Evolutionary conservation across 495 filamentous ascomycete genomes (phyloP), one percentile per base, ranked within the genome.

Genomic region (Polyplosphaeria fusca): DNA sequence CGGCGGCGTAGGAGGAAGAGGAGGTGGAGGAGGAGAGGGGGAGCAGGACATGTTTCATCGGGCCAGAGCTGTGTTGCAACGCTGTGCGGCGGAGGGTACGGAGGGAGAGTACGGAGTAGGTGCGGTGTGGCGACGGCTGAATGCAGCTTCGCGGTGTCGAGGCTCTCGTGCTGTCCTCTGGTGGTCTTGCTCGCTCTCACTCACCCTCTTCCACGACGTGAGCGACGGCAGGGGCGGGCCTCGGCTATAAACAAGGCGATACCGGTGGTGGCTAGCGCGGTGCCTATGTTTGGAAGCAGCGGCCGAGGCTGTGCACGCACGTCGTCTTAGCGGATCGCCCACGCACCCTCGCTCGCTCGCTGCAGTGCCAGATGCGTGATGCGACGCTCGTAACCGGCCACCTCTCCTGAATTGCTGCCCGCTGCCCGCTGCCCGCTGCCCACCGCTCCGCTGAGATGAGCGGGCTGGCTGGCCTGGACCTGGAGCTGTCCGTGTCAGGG

Each of bases 301-400:
- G 43, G 28, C n/a, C n/a, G 43, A 49, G 54, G 54, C 54, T 30
- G 54, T 58, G 54, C 54, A 50, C 52, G 50, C 50, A 53, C 45
- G 9, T n/a, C 4, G 22, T 5, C 50, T 53, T 53, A 40, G 50
- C 50, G 5, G 44, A 56, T 56, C 37, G 44, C 37, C 45, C 46
- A 24, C 37, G 25, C 37, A 32, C 43, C 5, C 7, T 12, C 39
- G 39, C 39, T 42, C 30, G 30, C 30, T 35, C 7, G 7, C 30
- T 14, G 14, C 30, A 14, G 5, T 42, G 20, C 39, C 39, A 7
- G 11, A 42, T n/a, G n/a, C n/a, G n/a, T n/a, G n/a, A 42, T 11
- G 39, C 41, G 13, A 13, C n/a, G 19, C 25, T 35, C 30, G 38
- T 41, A 19, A 54, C 18, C 30, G 23, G 39, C 18, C 18, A 18